Evolutionary conservation across 805 yeast genomes (phyloP).

Genomic region (Sporopachydermia lactativora): DNA sequence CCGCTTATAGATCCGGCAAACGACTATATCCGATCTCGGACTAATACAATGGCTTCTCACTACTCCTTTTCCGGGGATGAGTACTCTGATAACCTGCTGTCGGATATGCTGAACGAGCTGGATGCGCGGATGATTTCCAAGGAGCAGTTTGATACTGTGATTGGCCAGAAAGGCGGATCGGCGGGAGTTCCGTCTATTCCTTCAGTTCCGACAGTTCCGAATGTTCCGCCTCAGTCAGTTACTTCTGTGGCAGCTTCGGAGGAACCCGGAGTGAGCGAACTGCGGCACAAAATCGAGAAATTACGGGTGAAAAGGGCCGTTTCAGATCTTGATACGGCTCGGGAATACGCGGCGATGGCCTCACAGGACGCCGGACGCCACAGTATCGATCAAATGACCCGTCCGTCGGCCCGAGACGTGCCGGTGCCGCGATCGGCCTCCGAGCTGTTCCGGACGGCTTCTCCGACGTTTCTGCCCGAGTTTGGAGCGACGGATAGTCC

Average conservation of each 20-base stretch:
- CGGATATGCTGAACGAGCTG: background rate
- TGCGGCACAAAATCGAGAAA: background rate
- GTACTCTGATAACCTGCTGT: background rate
- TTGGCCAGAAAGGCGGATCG: background rate
- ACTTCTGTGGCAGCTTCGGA: too few relatives aligned
- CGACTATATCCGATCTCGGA: background rate
- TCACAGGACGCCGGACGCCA: background rate
- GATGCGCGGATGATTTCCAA: background rate
- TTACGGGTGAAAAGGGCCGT: background rate
- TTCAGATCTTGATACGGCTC: background rate
- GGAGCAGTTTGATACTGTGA: background rate
- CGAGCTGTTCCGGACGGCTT: background rate
- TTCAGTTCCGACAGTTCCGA: too few relatives aligned
- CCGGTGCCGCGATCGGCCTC: background rate
- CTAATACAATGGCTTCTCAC: background rate
- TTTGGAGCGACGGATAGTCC: constrained; percentile 25
- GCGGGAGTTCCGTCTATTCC: too few relatives aligned
- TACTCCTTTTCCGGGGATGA: background rate
- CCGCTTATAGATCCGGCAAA: background rate
- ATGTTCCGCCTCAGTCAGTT: too few relatives aligned
- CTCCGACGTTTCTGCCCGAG: background rate
- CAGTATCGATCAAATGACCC: background rate
- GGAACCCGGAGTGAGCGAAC: background rate
- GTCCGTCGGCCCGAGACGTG: background rate
- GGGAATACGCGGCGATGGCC: background rate